Conservation (phyloP, 1,284 basidiomycete genomes). For the Trichosporon sp. region DNA sequence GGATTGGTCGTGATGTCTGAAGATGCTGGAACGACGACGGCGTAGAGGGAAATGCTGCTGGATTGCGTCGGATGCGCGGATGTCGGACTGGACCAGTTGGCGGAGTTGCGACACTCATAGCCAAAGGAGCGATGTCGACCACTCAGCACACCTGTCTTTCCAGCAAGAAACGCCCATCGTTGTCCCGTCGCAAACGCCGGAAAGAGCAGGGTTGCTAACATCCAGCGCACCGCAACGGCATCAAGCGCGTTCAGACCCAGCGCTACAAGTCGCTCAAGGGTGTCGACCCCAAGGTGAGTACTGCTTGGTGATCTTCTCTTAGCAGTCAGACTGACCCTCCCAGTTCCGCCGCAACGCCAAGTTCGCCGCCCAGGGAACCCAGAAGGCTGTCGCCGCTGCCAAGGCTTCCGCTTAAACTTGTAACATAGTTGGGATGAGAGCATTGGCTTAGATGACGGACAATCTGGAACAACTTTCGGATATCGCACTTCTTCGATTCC, state of each 20-base stretch:
- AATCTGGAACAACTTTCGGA: neutral
- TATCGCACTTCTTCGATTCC: neutral
- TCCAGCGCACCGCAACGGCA: conserved; percentile 92
- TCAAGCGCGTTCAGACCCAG: conserved; percentile 76
- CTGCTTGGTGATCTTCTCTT: neutral
- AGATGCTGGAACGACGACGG: neutral
- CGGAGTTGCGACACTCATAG: neutral
- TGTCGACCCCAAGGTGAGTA: conserved; percentile 62
- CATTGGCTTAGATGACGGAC: conserved; percentile 27
- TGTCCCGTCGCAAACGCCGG: neutral
- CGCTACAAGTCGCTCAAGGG: conserved; percentile 85
- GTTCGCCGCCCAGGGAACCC: conserved; percentile 57
- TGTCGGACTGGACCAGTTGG: neutral
- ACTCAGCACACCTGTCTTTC: neutral
- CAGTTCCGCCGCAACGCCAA: conserved; percentile 59
- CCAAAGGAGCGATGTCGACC: neutral
- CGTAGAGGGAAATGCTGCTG: neutral
- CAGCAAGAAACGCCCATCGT: neutral
- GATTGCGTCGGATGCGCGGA: neutral
- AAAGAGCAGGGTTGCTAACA: conserved; percentile 14
- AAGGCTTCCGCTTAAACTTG: conserved; percentile 40
- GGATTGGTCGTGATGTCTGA: neutral
- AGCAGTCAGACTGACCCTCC: neutral
- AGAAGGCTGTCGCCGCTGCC: conserved; percentile 52
- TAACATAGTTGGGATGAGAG: conserved; percentile 33